A percentile compares a stretch with the other conserved stretches of the same genome.
Evolutionary conservation across 1,284 basidiomycete genomes (phyloP).

Genomic region (Leucocoprinus gongylophorus): DNA sequence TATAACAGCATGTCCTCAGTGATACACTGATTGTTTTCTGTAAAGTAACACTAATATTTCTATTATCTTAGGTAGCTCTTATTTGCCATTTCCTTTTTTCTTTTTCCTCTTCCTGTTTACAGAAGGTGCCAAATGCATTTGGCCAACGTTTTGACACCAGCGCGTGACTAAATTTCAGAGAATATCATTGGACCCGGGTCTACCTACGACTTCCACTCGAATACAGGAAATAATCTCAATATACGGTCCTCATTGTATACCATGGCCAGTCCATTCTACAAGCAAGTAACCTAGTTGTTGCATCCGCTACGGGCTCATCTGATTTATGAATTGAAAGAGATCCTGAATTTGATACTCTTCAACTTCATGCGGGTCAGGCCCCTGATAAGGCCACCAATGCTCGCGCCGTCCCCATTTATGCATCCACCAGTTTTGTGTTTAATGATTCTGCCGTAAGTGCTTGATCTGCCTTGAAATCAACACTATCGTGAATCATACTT

Average conservation of each 20-base stretch:
- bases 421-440: conserved; percentile 74
- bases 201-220: no score
- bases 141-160: no score
- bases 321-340: conserved; percentile 30
- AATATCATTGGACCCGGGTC: no score
- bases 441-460: conserved; percentile 51
- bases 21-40: no score
- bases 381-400: conserved; percentile 70
- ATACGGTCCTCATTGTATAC: neutral
- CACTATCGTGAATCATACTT: neutral
- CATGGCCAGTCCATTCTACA: conserved; percentile 32
- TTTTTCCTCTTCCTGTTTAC: no score
- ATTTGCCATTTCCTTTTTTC: no score
- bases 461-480: neutral
- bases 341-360: conserved; percentile 77
- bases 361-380: conserved; percentile 77
- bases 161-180: no score
- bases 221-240: neutral
- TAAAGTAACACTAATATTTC: no score
- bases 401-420: conserved; percentile 80
- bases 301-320: neutral
- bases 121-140: no score
- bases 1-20: no score
- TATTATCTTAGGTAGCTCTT: neutral
- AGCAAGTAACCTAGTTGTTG: conserved; percentile 16